Conservation (phyloP, 768 basidiomycete genomes). For the Hericium rajendrae region DNA sequence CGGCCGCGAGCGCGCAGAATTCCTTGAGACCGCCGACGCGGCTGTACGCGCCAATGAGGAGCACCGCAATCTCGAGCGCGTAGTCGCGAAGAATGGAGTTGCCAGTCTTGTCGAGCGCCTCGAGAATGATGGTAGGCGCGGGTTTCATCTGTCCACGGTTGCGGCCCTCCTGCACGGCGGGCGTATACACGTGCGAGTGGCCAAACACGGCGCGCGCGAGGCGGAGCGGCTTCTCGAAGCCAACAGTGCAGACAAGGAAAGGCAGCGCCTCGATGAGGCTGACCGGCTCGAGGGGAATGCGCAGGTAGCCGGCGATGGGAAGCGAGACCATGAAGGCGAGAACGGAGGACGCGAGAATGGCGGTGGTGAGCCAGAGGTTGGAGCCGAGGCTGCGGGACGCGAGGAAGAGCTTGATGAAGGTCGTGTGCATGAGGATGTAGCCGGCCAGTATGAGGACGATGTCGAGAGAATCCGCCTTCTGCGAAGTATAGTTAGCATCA, state of each 20-base stretch:
- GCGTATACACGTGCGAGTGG: constrained; percentile 47
- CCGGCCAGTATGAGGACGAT: constrained; percentile 90
- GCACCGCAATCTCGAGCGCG: constrained; percentile 82
- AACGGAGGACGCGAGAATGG: constrained; percentile 71
- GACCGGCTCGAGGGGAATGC: constrained; percentile 87
- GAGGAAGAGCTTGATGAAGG: constrained; percentile 85
- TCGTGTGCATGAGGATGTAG: constrained; percentile 91
- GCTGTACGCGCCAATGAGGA: constrained; percentile 78
- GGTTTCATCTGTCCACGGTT: constrained; percentile 49
- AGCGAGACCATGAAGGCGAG: constrained; percentile 82
- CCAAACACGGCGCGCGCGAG: constrained; percentile 85
- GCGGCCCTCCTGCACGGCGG: constrained; percentile 20
- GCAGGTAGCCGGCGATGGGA: constrained; percentile 63
- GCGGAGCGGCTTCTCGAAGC: constrained; percentile 94
- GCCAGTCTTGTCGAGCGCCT: constrained; percentile 73
- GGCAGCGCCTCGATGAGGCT: constrained; percentile 92
- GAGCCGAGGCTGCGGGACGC: constrained; percentile 80
- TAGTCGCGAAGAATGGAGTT: constrained; percentile 87
- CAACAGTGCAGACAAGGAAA: constrained; percentile 95
- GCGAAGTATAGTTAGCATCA: neutral
- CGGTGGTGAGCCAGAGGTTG: constrained; percentile 62
- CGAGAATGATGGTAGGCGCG: constrained; percentile 75
- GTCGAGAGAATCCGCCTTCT: constrained; percentile 93
- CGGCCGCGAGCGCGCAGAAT: constrained; percentile 89
- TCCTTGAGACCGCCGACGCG: constrained; percentile 85